These are phyloP conservation scores for Fagopyrum esculentum DNA, from an alignment of 148 eudicot genomes.

Conservation along the genomic window DNA sequence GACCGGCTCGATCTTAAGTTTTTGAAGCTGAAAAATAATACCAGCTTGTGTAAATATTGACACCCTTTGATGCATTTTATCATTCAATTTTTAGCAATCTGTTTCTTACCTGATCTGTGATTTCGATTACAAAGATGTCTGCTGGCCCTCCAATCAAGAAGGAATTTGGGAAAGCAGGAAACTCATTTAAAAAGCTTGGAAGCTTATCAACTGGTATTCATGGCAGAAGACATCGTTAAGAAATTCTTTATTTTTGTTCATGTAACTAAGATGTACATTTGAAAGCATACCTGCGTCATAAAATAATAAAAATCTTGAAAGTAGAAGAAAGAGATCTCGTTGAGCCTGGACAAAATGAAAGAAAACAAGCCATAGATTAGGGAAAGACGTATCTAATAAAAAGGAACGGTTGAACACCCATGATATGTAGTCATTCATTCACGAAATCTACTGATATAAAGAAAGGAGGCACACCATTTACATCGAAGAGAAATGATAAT, in stretches of 20 bases:
- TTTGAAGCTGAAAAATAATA: constrained; percentile 57
- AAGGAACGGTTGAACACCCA: background rate
- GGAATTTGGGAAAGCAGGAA: constrained; percentile 78
- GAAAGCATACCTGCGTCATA: constrained; percentile 54
- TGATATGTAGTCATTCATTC: background rate
- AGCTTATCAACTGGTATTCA: constrained; percentile 59
- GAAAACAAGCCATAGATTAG: background rate
- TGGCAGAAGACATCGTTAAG: constrained; percentile 13
- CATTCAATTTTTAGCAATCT: background rate
- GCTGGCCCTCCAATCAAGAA: constrained; percentile 83
- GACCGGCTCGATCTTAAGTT: constrained; percentile 92
- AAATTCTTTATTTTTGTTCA: background rate
- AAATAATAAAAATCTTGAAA: constrained; percentile 72
- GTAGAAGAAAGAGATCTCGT: constrained; percentile 77
- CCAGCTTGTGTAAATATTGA: background rate
- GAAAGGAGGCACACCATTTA: background rate
- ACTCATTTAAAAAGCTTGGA: constrained; percentile 56
- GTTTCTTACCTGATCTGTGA: constrained; percentile 71
- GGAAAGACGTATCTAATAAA: background rate
- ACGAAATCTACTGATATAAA: background rate
- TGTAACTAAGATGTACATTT: constrained; percentile 1
- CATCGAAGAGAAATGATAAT: background rate
- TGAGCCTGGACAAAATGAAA: constrained; percentile 51
- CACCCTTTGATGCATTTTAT: background rate
- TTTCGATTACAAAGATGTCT: constrained; percentile 77